phyloP scores from a whole-genome alignment of 2,329 filamentous ascomycete species.

The Fusarium humuli region DNA sequence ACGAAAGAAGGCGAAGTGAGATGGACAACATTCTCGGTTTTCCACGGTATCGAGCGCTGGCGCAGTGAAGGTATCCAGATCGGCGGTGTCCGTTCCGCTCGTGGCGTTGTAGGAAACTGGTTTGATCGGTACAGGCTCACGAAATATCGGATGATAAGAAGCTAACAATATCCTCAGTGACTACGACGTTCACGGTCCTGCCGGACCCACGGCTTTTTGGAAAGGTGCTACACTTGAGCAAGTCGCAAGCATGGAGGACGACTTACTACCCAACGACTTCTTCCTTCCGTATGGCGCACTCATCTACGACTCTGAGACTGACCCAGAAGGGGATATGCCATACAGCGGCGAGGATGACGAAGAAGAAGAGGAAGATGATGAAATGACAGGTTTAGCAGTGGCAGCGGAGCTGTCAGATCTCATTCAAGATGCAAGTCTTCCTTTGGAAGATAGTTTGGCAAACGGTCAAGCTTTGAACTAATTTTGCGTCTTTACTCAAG shows the following conservation, averaged over 20 bases:
- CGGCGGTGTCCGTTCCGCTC: conserved; percentile 72
- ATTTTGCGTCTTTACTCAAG: neutral
- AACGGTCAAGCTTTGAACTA: conserved; percentile 3
- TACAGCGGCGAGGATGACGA: conserved; percentile 41
- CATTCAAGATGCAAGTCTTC: conserved; percentile 35
- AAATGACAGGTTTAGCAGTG: conserved; percentile 12
- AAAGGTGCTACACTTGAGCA: conserved; percentile 69
- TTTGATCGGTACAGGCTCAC: conserved; percentile 72
- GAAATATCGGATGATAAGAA: neutral
- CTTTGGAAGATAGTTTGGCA: conserved; percentile 26
- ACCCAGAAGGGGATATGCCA: conserved; percentile 46
- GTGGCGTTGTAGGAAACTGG: conserved; percentile 81
- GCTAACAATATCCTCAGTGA: conserved; percentile 58
- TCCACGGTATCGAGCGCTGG: conserved; percentile 76
- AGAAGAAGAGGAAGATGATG: conserved; percentile 26
- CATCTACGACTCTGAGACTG: conserved; percentile 32
- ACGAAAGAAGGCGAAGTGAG: conserved; percentile 78
- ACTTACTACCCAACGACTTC: conserved; percentile 50
- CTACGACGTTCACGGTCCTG: conserved; percentile 75
- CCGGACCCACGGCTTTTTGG: conserved; percentile 82
- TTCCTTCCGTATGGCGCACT: conserved; percentile 47
- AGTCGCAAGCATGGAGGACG: conserved; percentile 43
- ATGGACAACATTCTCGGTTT: conserved; percentile 77
- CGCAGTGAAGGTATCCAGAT: conserved; percentile 81
- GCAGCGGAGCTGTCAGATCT: conserved; percentile 40